A percentile compares a stretch with the other conserved stretches of the same genome.
Evolutionary conservation across 164 flowering plant genomes (phyloP).

Genomic region (Vitis riparia): DNA sequence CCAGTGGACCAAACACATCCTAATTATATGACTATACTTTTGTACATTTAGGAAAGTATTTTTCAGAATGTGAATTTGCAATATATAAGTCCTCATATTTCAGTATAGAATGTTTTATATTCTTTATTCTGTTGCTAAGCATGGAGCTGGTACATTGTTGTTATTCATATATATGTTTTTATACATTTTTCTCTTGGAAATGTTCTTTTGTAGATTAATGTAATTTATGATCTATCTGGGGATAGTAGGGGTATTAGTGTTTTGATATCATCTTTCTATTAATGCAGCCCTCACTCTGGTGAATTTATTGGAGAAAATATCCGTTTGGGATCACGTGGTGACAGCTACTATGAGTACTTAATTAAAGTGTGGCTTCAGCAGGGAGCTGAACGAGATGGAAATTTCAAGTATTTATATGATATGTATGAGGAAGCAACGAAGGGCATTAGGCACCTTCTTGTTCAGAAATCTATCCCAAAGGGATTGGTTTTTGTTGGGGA

Average conservation of each 20-base stretch:
- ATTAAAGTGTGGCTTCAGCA: constrained; percentile 96
- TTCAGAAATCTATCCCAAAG: constrained; percentile 75
- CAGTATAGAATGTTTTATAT: too few relatives aligned
- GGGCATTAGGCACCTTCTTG: constrained; percentile 88
- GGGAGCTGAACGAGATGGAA: constrained; percentile 35
- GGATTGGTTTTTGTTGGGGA: constrained; percentile 95
- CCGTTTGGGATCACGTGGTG: constrained; percentile 97
- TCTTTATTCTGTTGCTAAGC: too few relatives aligned
- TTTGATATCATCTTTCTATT: constrained; percentile 7
- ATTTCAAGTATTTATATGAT: constrained; percentile 63
- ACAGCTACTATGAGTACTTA: constrained; percentile 96
- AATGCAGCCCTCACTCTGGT: constrained; percentile 83
- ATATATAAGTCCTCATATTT: too few relatives aligned
- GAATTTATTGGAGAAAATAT: constrained; percentile 89
- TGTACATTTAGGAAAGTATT: too few relatives aligned
- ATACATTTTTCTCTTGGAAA: too few relatives aligned
- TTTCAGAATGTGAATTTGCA: too few relatives aligned
- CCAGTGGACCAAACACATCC: too few relatives aligned
- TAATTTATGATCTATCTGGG: neutral
- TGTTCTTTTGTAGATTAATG: neutral
- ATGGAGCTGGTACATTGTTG: too few relatives aligned
- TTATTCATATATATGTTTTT: too few relatives aligned
- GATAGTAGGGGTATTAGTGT: neutral
- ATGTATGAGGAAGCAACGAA: constrained; percentile 96
- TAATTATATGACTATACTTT: too few relatives aligned